Evolutionary conservation across 805 yeast species (phyloP).

Genomic region (Wickerhamiella azyma): DNA sequence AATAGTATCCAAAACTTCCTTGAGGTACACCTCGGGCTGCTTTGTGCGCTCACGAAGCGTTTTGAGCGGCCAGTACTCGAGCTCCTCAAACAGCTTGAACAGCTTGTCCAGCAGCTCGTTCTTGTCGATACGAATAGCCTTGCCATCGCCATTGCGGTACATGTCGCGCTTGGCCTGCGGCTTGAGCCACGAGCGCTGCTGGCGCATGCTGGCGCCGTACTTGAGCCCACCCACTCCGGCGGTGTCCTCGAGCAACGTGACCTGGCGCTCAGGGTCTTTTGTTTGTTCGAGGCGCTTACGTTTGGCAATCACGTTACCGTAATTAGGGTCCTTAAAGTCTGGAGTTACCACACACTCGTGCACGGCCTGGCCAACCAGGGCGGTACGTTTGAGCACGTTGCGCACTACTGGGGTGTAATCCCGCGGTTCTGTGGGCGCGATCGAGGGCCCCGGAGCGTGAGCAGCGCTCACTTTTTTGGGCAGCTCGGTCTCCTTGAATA

Average conservation of each 20-base stretch:
- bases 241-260: constrained; percentile 58
- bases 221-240: constrained; percentile 52
- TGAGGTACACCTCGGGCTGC: constrained; percentile 83
- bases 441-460: not conserved
- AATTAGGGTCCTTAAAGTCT: constrained; percentile 55
- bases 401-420: constrained; percentile 10
- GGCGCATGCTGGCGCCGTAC: constrained; percentile 24
- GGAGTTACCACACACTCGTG: constrained; percentile 90
- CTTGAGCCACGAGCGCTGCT: constrained; percentile 19
- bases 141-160: constrained; percentile 44
- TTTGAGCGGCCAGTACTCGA: constrained; percentile 92
- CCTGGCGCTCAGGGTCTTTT: constrained; percentile 34
- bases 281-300: constrained; percentile 36
- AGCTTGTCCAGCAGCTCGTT: constrained; percentile 78
- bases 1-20: constrained; percentile 79
- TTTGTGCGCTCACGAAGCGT: constrained; percentile 86
- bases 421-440: constrained; percentile 5
- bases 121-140: constrained; percentile 89
- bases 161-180: constrained; percentile 22
- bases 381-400: constrained; percentile 67
- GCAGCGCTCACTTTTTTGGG: constrained; percentile 22
- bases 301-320: constrained; percentile 46
- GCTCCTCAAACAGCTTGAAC: constrained; percentile 83
- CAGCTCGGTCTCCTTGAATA: constrained; percentile 76
- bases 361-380: constrained; percentile 70